phyloP scores from a whole-genome alignment of 345 rosid genomes.

The Ceriops decandra region DNA sequence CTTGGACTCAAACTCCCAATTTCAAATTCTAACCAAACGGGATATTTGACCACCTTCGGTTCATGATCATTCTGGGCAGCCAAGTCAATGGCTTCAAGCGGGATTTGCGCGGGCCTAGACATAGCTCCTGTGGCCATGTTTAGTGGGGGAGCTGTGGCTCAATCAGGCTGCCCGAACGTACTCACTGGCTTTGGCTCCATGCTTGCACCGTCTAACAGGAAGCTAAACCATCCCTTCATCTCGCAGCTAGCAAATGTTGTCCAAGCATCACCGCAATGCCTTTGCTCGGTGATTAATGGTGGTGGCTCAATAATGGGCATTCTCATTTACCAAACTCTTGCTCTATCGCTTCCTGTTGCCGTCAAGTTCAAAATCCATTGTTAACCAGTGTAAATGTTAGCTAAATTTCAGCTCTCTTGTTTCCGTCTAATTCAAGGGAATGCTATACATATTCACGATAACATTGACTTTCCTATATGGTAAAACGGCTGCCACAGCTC shows the following conservation, averaged over 20 bases:
- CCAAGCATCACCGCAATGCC: slow-evolving; percentile 56
- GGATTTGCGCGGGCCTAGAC: slow-evolving; percentile 20
- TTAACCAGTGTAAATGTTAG: slow-evolving; percentile 57
- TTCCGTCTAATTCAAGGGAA: neutral
- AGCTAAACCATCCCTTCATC: slow-evolving; percentile 59
- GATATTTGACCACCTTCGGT: slow-evolving; percentile 11
- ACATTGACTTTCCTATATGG: slow-evolving; percentile 7
- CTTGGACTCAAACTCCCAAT: slow-evolving; percentile 19
- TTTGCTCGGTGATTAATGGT: slow-evolving; percentile 53
- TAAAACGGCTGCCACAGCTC: slow-evolving; percentile 38
- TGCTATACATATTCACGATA: neutral
- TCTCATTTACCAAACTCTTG: slow-evolving; percentile 58
- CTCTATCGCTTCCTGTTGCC: slow-evolving; percentile 58
- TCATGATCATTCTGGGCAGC: slow-evolving; percentile 3
- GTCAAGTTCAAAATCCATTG: slow-evolving; percentile 52
- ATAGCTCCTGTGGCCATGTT: slow-evolving; percentile 24
- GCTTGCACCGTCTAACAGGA: slow-evolving; percentile 33
- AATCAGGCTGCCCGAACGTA: slow-evolving; percentile 33
- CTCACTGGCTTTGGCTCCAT: slow-evolving; percentile 33
- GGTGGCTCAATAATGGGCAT: slow-evolving; percentile 48
- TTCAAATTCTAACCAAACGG: slow-evolving; percentile 14
- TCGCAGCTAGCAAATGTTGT: slow-evolving; percentile 50
- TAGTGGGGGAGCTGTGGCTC: slow-evolving; percentile 27
- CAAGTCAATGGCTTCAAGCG: slow-evolving; percentile 30
- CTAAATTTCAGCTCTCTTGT: neutral